Conservation (phyloP, 2,329 filamentous ascomycete genomes). For the Alternaria sp. region DNA sequence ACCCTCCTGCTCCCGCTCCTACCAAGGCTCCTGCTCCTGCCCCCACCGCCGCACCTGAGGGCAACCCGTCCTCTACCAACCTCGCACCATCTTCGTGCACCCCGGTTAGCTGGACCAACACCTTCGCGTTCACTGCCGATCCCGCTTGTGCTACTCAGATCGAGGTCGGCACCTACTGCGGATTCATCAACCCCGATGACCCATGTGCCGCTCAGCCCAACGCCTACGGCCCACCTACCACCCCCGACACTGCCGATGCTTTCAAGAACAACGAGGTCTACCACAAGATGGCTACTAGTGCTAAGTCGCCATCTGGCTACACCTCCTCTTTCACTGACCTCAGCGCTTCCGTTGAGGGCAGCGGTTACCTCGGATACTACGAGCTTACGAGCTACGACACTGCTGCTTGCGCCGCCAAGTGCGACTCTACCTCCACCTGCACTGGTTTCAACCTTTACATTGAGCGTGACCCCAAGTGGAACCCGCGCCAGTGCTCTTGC, state of each 20-base stretch:
- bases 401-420: slow-evolving; percentile 24
- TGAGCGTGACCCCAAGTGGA: slow-evolving; percentile 33
- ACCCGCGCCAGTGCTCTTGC: slow-evolving; percentile 34
- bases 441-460: slow-evolving; percentile 37
- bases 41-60: slow-evolving; percentile 3
- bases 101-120: slow-evolving; percentile 30
- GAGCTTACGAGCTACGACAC: slow-evolving; percentile 30
- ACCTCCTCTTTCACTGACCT: slow-evolving; percentile 26
- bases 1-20: not conserved
- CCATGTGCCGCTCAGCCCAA: slow-evolving; percentile 35
- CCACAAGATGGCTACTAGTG: slow-evolving; percentile 27
- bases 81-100: slow-evolving; percentile 27
- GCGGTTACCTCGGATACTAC: slow-evolving; percentile 32
- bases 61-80: slow-evolving; percentile 23
- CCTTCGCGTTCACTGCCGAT: slow-evolving; percentile 26
- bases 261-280: slow-evolving; percentile 35
- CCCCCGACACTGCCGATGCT: slow-evolving; percentile 29
- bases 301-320: slow-evolving; percentile 28
- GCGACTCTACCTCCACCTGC: slow-evolving; percentile 25
- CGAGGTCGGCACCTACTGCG: slow-evolving; percentile 34
- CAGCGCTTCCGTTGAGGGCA: slow-evolving; percentile 21
- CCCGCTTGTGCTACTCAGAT: slow-evolving; percentile 29
- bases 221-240: slow-evolving; percentile 25
- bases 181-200: slow-evolving; percentile 36
- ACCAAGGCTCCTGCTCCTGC: slow-evolving; percentile 1